Base-by-base conservation (phyloP, 148 eudicot genomes). In the Talinum fruticosum region DNA sequence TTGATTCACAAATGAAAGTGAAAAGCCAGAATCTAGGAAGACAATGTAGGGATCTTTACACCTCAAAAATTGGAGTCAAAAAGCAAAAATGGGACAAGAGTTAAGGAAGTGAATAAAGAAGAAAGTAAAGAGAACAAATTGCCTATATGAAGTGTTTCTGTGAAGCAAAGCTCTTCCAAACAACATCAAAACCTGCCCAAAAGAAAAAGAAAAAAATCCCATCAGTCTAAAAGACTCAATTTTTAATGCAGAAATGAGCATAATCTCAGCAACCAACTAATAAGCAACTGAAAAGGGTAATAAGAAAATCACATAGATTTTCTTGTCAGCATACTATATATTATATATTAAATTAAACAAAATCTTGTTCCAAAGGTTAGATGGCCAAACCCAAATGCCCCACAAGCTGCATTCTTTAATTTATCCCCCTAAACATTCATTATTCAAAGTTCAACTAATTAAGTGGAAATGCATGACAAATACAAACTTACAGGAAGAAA, bases 111-210 rank as follows among this genome's bases (percentile, higher is more conserved):
- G 71, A 69, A 66, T 44, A 79, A 70, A 69, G 76, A 76, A 66
- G 61, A 57, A 79, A 78, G 65, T 38, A 33, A 71, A 71, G 47
- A 62, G 59, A 78, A 32, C 30, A 68, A 68, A 37, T 44, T 68
- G 66, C 71, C 62, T 70, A 80, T 44, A 71, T 47, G 76, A 72
- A 72, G 80, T 76, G 80, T 81, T 72, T 76, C 67, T 76, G 76
- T 71, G 72, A 76, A 81, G 80, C 80, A 76, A 76, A 65, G 69
- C 29, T 14, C 13, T 80, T 72, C 47, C 37, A 35, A 41, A 45
- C 16, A 78, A 73, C 66, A 75, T 26, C 30, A 83, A 66, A 77
- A 67, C 83, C 83, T 83, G 85, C 73, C 65, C n/a, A 45, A 38
- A 53, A 81, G 35, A 61, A 72, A 76, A 57, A 18, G 28, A 72